Evolutionary conservation across 1,284 basidiomycete genomes (phyloP).

Genomic region (Leccinum fuscescens): DNA sequence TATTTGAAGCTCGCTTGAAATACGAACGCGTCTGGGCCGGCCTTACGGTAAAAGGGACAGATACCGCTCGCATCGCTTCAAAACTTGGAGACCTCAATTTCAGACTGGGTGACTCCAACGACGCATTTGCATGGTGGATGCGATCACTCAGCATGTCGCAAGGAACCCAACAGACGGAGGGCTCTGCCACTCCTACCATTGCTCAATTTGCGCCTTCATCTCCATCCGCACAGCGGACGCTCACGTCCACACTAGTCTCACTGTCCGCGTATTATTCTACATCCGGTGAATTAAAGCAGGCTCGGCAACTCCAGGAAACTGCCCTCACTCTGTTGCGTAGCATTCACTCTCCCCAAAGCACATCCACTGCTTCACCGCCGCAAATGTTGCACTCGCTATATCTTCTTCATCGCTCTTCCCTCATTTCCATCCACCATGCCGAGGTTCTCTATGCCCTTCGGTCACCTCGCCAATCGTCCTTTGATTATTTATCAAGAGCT

Average conservation of each 20-base stretch:
- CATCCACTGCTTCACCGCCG: conserved; percentile 47
- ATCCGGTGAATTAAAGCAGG: conserved; percentile 62
- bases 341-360: conserved; percentile 49
- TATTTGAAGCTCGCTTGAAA: conserved; percentile 57
- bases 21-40: conserved; percentile 65
- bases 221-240: conserved; percentile 66
- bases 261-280: conserved; percentile 71
- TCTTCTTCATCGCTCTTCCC: conserved; percentile 68
- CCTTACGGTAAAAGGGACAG: conserved; percentile 39
- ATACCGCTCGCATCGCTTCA: conserved; percentile 56
- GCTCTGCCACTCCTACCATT: conserved; percentile 27
- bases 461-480: conserved; percentile 42
- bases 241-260: conserved; percentile 66
- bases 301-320: conserved; percentile 63
- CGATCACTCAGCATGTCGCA: conserved; percentile 50
- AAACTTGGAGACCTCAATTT: conserved; percentile 66
- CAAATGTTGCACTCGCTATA: conserved; percentile 66
- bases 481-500: conserved; percentile 59
- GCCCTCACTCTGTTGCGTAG: conserved; percentile 69
- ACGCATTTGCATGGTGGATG: conserved; percentile 67
- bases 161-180: conserved; percentile 25
- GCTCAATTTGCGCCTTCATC: conserved; percentile 50
- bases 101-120: conserved; percentile 49
- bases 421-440: conserved; percentile 73
- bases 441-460: conserved; percentile 68